Evolutionary conservation across 257 asterid genomes (phyloP).

Genomic region (Nicotiana obtusifolia): DNA sequence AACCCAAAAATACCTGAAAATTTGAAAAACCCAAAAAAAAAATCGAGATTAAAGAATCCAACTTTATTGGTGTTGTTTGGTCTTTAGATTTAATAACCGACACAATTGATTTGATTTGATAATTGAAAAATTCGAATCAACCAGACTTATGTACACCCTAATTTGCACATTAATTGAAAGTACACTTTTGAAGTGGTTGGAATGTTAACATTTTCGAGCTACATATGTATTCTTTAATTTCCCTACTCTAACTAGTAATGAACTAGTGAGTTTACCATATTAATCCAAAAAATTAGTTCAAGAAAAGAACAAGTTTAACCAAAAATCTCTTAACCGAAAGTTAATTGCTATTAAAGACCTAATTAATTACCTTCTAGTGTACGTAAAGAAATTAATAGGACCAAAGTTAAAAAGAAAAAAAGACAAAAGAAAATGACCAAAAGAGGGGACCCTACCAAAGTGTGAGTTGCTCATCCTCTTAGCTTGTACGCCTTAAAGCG

Average conservation of each 20-base stretch:
- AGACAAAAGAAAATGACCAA: not conserved
- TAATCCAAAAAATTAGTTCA: not conserved
- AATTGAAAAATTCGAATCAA: too few relatives aligned
- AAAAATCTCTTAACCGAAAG: not conserved
- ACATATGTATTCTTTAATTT: not conserved
- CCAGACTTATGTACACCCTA: too few relatives aligned
- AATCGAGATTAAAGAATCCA: too few relatives aligned
- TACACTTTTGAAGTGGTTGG: not conserved
- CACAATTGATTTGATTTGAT: too few relatives aligned
- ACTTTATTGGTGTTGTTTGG: too few relatives aligned
- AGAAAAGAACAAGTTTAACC: not conserved
- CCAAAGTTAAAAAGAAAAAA: conserved; percentile 38
- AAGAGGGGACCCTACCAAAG: not conserved
- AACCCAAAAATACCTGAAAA: too few relatives aligned
- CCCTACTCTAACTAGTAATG: not conserved
- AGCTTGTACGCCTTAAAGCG: conserved; percentile 52
- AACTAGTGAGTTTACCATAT: not conserved
- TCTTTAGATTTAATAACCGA: too few relatives aligned
- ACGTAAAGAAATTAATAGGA: conserved; percentile 27
- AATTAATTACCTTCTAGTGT: conserved; percentile 4
- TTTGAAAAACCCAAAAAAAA: too few relatives aligned
- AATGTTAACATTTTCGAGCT: not conserved
- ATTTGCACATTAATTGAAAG: not conserved
- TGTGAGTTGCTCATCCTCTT: conserved; percentile 17
- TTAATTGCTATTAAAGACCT: not conserved